phyloP scores from a whole-genome alignment of 352 stramenopile genomes.

The Elongisporangium senticosum region DNA sequence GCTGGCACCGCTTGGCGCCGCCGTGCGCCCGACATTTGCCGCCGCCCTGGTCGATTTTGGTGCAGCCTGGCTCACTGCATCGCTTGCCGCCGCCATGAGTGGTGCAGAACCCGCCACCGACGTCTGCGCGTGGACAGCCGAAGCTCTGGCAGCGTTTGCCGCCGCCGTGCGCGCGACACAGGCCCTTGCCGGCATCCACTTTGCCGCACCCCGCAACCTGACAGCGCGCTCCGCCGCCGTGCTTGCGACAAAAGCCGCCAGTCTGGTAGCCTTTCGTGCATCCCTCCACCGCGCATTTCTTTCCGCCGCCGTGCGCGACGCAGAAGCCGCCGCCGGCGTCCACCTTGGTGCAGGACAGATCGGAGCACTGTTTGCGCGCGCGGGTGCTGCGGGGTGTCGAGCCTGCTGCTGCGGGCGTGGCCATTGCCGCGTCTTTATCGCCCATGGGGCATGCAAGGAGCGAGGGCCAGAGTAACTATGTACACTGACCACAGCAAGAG shows the following conservation, averaged over 20 bases:
- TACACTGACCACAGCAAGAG: background rate
- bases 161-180: conserved; percentile 71
- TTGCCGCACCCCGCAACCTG: conserved; percentile 69
- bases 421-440: background rate
- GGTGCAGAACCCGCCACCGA: conserved; percentile 80
- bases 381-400: conserved; percentile 17
- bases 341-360: conserved; percentile 53
- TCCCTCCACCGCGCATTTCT: conserved; percentile 65
- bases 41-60: conserved; percentile 79
- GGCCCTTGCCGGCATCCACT: conserved; percentile 64
- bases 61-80: conserved; percentile 60
- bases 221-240: conserved; percentile 73
- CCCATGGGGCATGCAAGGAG: background rate
- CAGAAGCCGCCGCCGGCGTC: conserved; percentile 78
- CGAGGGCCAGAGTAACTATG: background rate
- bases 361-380: conserved; percentile 48
- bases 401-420: background rate
- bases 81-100: conserved; percentile 69
- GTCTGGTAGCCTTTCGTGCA: conserved; percentile 79
- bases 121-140: conserved; percentile 64
- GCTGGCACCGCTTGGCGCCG: conserved; percentile 53
- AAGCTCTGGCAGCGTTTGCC: conserved; percentile 59
- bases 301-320: conserved; percentile 79
- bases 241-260: conserved; percentile 65
- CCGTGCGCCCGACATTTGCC: conserved; percentile 75